These are phyloP conservation scores for Ophiostoma populinum DNA, from an alignment of 2,329 filamentous ascomycete species.

Conservation along the genomic window DNA sequence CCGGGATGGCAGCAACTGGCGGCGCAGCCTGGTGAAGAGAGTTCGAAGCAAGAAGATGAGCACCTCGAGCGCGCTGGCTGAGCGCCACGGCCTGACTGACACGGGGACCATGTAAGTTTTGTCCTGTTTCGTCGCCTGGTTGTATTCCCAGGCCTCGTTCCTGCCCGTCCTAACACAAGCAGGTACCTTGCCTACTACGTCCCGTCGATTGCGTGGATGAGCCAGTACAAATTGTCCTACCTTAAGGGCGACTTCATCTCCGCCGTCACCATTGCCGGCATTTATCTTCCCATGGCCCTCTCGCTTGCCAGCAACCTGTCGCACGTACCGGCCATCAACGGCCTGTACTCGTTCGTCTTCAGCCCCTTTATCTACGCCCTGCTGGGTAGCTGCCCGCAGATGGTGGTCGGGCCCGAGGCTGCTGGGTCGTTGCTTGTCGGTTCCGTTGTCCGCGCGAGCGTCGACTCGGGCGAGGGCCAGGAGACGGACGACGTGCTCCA, in stretches of 20 bases:
- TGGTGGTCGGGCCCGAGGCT: constrained; percentile 90
- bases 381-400: constrained; percentile 77
- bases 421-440: constrained; percentile 83
- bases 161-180: background rate
- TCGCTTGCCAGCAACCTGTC: constrained; percentile 85
- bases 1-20: constrained; percentile 26
- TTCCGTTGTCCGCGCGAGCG: constrained; percentile 63
- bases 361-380: constrained; percentile 83
- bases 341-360: constrained; percentile 86
- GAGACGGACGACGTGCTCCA: constrained; percentile 51
- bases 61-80: constrained; percentile 53
- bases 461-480: constrained; percentile 46
- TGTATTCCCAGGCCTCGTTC: too few relatives aligned
- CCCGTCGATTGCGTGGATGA: constrained; percentile 78
- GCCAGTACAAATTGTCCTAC: constrained; percentile 68
- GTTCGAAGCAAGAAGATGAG: constrained; percentile 42
- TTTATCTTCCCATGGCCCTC: constrained; percentile 94
- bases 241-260: constrained; percentile 74
- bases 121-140: constrained; percentile 1
- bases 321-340: constrained; percentile 84
- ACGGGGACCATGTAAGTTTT: constrained; percentile 50
- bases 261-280: constrained; percentile 89
- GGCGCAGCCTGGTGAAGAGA: constrained; percentile 23
- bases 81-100: constrained; percentile 57
- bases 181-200: constrained; percentile 91